Conservation (phyloP, 192 early-diverging fungal genomes). For the Podila minutissima region DNA sequence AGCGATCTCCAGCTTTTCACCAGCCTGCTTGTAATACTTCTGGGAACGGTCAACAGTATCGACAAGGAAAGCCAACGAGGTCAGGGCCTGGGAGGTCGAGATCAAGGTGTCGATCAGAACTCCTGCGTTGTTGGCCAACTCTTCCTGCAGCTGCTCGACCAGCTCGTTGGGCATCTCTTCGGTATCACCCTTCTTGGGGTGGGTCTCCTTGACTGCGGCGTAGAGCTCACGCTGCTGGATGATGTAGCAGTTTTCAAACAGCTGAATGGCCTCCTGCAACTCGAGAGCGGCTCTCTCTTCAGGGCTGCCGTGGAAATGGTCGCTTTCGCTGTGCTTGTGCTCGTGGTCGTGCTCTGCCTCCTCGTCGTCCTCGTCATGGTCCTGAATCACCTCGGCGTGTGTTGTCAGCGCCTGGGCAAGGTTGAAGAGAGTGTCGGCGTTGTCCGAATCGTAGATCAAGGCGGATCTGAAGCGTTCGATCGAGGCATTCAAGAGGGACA, state of each 20-base stretch:
- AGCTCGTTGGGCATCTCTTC: conserved; percentile 4
- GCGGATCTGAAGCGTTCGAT: conserved; percentile 63
- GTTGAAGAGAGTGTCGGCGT: conserved; percentile 75
- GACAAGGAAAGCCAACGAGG: conserved; percentile 60
- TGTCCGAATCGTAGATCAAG: conserved; percentile 54
- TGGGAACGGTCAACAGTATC: conserved; percentile 48
- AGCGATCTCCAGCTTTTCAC: conserved; percentile 50
- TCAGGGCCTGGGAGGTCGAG: conserved; percentile 58
- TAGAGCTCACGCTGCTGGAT: conserved; percentile 60
- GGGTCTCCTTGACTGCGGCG: conserved; percentile 23
- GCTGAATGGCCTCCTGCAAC: conserved; percentile 59
- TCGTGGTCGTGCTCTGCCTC: conserved; percentile 54
- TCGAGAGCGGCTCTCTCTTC: conserved; percentile 53
- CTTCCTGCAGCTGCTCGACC: conserved; percentile 24
- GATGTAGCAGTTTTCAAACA: conserved; percentile 59
- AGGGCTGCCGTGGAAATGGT: conserved; percentile 54
- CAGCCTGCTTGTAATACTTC: conserved; percentile 54
- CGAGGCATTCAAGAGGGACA: conserved; percentile 60
- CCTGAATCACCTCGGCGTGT: conserved; percentile 63
- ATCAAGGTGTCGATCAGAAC: conserved; percentile 63
- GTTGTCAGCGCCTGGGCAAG: conserved; percentile 72
- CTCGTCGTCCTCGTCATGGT: conserved; percentile 57
- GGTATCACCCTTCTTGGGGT: conserved; percentile 1
- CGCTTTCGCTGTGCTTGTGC: conserved; percentile 56
- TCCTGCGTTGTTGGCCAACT: conserved; percentile 51